A percentile compares a stretch with the other conserved stretches of the same genome.
These are phyloP conservation scores for Onygenales sp. DNA, from an alignment of 2,329 filamentous ascomycete genomes.

Conservation along the genomic window DNA sequence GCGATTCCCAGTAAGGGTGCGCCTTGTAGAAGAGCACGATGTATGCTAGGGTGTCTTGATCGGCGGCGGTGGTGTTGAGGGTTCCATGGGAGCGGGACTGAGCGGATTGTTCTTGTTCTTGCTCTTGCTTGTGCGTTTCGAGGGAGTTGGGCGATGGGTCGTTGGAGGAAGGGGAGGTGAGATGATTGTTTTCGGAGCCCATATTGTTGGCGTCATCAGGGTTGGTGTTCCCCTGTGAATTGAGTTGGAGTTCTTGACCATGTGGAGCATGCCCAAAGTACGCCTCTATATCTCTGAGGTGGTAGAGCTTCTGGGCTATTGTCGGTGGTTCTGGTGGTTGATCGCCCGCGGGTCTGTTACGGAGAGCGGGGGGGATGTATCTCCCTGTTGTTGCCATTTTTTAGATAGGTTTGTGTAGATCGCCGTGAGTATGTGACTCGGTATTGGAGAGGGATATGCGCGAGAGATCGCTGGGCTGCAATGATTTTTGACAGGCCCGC, in stretches of 20 bases:
- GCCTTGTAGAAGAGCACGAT: constrained; percentile 3
- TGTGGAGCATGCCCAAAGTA: constrained; percentile 1
- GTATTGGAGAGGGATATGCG: too few relatives aligned
- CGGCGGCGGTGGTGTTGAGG: background rate
- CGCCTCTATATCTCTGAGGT: background rate
- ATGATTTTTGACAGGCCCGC: too few relatives aligned
- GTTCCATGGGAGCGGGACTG: background rate
- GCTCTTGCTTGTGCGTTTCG: background rate
- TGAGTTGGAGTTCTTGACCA: too few relatives aligned
- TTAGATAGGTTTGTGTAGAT: too few relatives aligned
- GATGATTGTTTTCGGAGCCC: too few relatives aligned
- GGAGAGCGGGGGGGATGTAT: constrained; percentile 7
- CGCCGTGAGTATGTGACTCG: too few relatives aligned
- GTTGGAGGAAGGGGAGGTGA: background rate
- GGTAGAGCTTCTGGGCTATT: background rate
- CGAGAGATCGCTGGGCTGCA: too few relatives aligned
- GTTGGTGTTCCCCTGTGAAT: too few relatives aligned
- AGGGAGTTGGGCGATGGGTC: background rate
- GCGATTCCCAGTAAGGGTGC: constrained; percentile 7
- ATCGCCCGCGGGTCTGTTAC: background rate
- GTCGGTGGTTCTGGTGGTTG: background rate
- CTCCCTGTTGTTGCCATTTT: background rate
- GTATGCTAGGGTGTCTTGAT: constrained; percentile 3
- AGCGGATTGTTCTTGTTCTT: background rate
- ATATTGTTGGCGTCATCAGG: too few relatives aligned